Conservation (phyloP, 306 rosid genomes). For the Trifolium dubium region DNA sequence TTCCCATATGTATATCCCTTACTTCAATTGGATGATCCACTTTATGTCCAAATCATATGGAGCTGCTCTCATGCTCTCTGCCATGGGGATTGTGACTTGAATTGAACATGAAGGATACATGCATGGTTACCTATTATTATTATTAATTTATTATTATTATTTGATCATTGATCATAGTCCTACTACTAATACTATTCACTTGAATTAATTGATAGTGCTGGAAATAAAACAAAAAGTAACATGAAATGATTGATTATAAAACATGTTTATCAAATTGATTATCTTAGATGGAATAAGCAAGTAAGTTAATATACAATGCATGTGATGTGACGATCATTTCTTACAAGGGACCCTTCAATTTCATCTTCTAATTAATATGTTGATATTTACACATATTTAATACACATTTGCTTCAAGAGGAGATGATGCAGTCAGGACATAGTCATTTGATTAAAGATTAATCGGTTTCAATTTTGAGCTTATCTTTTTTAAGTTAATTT, state of each 20-base stretch:
- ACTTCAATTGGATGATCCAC: conserved; percentile 20
- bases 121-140: conserved; percentile 7
- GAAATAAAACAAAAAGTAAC: conserved; percentile 19
- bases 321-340: conserved; percentile 30
- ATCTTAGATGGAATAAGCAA: conserved; percentile 28
- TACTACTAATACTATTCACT: not conserved
- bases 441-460: not conserved
- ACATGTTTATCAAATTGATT: conserved; percentile 6
- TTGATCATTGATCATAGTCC: not conserved
- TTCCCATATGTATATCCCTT: not conserved
- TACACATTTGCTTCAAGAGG: not conserved
- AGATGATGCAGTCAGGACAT: not conserved
- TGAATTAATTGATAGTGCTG: not conserved
- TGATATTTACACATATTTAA: not conserved
- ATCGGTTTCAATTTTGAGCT: not conserved
- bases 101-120: not conserved
- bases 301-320: not conserved
- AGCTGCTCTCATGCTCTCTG: conserved; percentile 35
- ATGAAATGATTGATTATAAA: conserved; percentile 13
- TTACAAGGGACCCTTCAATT: not conserved
- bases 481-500: not conserved
- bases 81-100: conserved; percentile 38
- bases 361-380: not conserved
- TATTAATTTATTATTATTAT: not conserved
- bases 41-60: conserved; percentile 39